Conservation (phyloP, 345 rosid genomes). For the Theobroma cacao region DNA sequence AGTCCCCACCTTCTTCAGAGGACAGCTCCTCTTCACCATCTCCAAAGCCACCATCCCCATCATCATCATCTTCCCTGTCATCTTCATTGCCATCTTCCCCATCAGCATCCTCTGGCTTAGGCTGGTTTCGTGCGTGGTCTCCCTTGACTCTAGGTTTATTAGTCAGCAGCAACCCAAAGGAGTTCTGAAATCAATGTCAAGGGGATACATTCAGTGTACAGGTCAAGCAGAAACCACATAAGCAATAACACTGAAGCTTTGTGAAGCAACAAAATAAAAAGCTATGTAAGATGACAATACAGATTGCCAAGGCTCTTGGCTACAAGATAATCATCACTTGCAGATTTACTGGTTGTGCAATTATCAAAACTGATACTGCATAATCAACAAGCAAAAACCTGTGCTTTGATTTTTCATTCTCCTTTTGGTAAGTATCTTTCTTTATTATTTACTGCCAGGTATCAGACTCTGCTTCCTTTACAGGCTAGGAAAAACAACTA, state of each 20-base stretch:
- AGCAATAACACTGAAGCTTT: neutral
- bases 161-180: conserved; percentile 18
- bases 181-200: conserved; percentile 32
- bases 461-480: neutral
- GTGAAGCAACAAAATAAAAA: neutral
- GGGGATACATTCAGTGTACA: neutral
- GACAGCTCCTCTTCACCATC: conserved; percentile 59
- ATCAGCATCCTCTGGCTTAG: conserved; percentile 55
- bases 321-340: neutral
- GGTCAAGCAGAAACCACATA: neutral
- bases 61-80: conserved; percentile 26
- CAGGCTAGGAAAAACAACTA: neutral
- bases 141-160: conserved; percentile 29
- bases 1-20: conserved; percentile 51
- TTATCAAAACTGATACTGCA: neutral
- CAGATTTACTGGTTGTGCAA: neutral
- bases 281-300: neutral
- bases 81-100: conserved; percentile 42
- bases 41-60: conserved; percentile 43
- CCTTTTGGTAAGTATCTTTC: no score
- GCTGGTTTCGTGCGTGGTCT: conserved; percentile 24
- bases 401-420: neutral
- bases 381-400: neutral
- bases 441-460: no score
- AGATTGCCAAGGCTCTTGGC: neutral